Evolutionary conservation across 352 stramenopile genomes (phyloP), one percentile per base, ranked within the genome.

Genomic region (Phytopythium cucurbitacearum): DNA sequence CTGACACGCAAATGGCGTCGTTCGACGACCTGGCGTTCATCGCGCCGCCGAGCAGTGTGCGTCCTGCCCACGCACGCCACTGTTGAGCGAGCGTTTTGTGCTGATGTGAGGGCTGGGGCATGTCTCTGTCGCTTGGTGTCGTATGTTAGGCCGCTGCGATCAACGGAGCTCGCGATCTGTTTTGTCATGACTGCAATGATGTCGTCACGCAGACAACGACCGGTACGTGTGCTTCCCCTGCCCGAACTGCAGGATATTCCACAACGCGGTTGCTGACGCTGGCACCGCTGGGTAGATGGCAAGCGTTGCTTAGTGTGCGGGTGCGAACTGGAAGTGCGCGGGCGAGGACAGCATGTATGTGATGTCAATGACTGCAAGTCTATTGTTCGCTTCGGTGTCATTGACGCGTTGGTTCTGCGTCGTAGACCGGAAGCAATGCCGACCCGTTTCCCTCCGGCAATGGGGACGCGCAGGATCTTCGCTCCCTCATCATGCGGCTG

Each of bases 1-100:
- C 38, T 16, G 11, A 4, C 52, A 61, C 32, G 12, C n/a, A n/a
- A 5, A 89, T 89, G 72, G 62, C 75, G 37, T 83, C 80, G 15
- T 90, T 86, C 64, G 80, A 90, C 62, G 80, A 90, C 56, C 65
- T 90, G 44, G 80, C 80, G 13, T 90, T 90, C 62, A 71, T 54
- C 60, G 59, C 48, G 15, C 47, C 49, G 28, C 37, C 46, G 45
- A 53, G 32, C 59, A 71, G 53, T 42, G 59, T 53, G 33, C 44
- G 40, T 44, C 38, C 2, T 13, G 38, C 11, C 40, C 21, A 28
- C 21, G 21, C 21, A 28, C 21, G 21, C 21, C 21, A 28, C 21
- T 28, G 21, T 28, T 28, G 21, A 28, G 21, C 21, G 21, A 28
- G 21, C 21, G 21, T 28, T 28, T 28, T 28, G 21, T 28, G 21